Evolutionary conservation across 2,329 filamentous ascomycete genomes (phyloP).

Genomic region (Cryphonectria parasitica): DNA sequence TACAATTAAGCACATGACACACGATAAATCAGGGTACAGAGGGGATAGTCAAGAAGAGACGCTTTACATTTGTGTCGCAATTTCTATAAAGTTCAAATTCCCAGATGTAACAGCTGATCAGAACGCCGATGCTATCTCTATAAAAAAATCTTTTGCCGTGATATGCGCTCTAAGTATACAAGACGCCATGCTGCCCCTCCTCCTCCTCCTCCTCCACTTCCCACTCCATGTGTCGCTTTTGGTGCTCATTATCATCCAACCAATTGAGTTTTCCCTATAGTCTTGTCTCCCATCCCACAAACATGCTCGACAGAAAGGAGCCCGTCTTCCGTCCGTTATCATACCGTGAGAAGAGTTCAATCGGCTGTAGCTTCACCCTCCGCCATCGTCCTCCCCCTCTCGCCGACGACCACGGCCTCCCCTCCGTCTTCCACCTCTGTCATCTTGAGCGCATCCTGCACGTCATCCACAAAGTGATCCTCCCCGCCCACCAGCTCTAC

Average conservation of each 20-base stretch:
- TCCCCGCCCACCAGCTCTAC: constrained; percentile 79
- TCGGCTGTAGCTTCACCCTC: constrained; percentile 22
- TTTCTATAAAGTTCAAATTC: background rate
- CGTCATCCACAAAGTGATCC: constrained; percentile 77
- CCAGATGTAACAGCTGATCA: background rate
- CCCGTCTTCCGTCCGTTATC: background rate
- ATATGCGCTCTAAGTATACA: background rate
- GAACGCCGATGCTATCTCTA: background rate
- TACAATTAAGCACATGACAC: too few relatives aligned
- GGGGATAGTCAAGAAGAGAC: background rate
- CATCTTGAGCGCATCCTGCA: constrained; percentile 81
- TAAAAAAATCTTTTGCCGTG: background rate
- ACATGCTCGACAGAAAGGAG: background rate
- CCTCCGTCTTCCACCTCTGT: constrained; percentile 71
- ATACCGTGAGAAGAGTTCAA: background rate
- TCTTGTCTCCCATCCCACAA: background rate
- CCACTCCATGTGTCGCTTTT: background rate
- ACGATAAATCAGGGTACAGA: too few relatives aligned
- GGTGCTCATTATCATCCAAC: background rate
- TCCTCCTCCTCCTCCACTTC: too few relatives aligned
- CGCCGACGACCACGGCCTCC: constrained; percentile 26
- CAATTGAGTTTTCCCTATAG: background rate
- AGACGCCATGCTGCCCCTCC: background rate
- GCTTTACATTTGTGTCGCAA: background rate
- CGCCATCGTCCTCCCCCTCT: constrained; percentile 26